Evolutionary conservation across 1,139 yeast species (phyloP).

Genomic region (Pichia sp.): DNA sequence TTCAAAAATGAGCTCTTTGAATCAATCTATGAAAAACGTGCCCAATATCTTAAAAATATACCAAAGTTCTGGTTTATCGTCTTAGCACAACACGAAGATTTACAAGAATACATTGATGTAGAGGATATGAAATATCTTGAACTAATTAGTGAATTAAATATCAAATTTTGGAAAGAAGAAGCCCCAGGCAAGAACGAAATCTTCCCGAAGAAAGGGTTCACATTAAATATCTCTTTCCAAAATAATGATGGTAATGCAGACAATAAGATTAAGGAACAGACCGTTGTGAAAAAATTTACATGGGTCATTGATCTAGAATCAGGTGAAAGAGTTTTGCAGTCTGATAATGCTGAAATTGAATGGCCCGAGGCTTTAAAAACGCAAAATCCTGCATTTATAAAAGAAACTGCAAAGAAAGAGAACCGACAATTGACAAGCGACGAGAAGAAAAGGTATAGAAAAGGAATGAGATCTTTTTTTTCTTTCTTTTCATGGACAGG

Average conservation of each 20-base stretch:
- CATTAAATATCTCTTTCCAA: conserved; percentile 46
- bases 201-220: conserved; percentile 40
- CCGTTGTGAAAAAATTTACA: conserved; percentile 44
- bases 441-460: conserved; percentile 53
- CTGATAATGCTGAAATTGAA: conserved; percentile 37
- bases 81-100: conserved; percentile 66
- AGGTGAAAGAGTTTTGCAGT: conserved; percentile 45
- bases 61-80: conserved; percentile 75
- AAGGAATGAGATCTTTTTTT: conserved; percentile 68
- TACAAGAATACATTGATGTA: conserved; percentile 58
- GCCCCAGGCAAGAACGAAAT: conserved; percentile 15
- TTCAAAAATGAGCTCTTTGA: conserved; percentile 42
- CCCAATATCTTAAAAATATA: conserved; percentile 36
- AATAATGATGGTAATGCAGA: conserved; percentile 25
- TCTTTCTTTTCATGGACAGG: conserved; percentile 78
- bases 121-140: conserved; percentile 67
- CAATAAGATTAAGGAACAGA: conserved; percentile 39
- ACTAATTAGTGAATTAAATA: conserved; percentile 42
- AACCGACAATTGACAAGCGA: conserved; percentile 23
- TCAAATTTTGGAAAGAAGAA: conserved; percentile 14
- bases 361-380: conserved; percentile 55
- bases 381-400: conserved; percentile 44
- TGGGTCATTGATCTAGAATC: conserved; percentile 33
- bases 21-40: conserved; percentile 42
- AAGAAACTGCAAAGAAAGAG: conserved; percentile 27